phyloP scores from a whole-genome alignment of 768 basidiomycete species.

The Boletellus ananas region DNA sequence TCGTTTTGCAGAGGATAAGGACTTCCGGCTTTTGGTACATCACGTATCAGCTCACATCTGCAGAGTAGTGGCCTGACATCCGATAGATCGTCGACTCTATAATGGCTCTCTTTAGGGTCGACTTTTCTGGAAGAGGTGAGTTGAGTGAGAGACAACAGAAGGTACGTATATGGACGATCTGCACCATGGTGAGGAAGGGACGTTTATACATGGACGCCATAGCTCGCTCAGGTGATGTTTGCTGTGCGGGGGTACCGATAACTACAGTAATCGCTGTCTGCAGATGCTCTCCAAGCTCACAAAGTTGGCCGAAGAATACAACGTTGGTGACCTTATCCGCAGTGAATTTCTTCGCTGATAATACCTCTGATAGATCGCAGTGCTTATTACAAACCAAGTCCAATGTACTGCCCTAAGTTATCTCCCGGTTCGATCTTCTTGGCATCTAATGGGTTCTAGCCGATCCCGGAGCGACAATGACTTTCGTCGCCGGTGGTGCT shows the following conservation, averaged over 20 bases:
- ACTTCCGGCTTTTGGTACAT: slow-evolving; percentile 64
- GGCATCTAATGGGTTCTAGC: slow-evolving; percentile 42
- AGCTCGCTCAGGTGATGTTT: slow-evolving; percentile 75
- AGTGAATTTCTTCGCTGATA: background rate
- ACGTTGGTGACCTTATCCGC: slow-evolving; percentile 41
- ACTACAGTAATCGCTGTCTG: background rate
- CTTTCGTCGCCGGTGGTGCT: slow-evolving; percentile 91
- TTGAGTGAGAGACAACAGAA: slow-evolving; percentile 93
- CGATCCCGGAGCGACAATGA: slow-evolving; percentile 93
- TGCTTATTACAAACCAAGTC: slow-evolving; percentile 91
- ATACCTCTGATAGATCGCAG: slow-evolving; percentile 54
- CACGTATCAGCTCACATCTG: background rate
- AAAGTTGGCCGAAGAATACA: slow-evolving; percentile 90
- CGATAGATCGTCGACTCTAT: slow-evolving; percentile 89
- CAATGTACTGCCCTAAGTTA: slow-evolving; percentile 50
- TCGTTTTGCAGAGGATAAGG: slow-evolving; percentile 87
- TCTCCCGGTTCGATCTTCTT: background rate
- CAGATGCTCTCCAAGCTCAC: slow-evolving; percentile 90
- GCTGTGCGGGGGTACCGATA: background rate
- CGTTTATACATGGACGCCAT: slow-evolving; percentile 11
- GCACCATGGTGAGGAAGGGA: background rate
- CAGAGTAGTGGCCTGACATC: slow-evolving; percentile 7
- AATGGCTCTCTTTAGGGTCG: slow-evolving; percentile 94
- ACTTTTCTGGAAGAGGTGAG: slow-evolving; percentile 91
- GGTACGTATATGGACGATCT: slow-evolving; percentile 32